Evolutionary conservation across 1,284 basidiomycete species (phyloP), one percentile per base, ranked within the genome.

Genomic region (Naganishia sp.): DNA sequence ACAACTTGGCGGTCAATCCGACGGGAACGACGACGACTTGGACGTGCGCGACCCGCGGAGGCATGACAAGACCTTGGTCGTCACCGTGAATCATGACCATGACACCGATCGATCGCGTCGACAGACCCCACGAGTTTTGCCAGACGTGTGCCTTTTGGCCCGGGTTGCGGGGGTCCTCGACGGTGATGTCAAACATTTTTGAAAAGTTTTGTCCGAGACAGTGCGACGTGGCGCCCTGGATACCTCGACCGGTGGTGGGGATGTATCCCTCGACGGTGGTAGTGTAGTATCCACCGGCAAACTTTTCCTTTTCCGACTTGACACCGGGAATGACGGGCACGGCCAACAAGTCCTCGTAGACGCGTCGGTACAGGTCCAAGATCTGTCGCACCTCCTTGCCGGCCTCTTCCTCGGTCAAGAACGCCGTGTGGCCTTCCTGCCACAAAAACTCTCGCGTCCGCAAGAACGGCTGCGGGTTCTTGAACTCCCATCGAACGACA

Each of bases 21-120:
- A 92, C 94, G 15, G 96, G 96, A 52, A 99, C 89, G 71, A 99
- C 83, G 55, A 96, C 85, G 58, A 88, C 94, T 81, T 99, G 95
- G 28, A 95, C 81, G 71, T 86, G 87, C n/a, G 95, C 92, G 25
- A 99, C 95, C 31, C 92, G 85, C 63, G 95, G 95, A 39, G 95
- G 96, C 70, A 98, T 86, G 15, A 99, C 94, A 69, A 99, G 82
- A 52, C 95, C 95, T 77, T 97, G 92, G 79, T 99, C 92, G 80
- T 99, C 96, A 61, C 95, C 95, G 78, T 99, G 96, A 11, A 93
- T 88, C 95, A 99, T 99, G 75, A 98, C 94, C 94, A 97, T 97
- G 68, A 98, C 92, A 78, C 95, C 95, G 73, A 99, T 94, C 43
- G 90, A 87, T 66, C 95, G 85, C n/a, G 96, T 99, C 56, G 90